Evolutionary conservation across 2,329 filamentous ascomycete genomes (phyloP).

Genomic region (Xylariaceae sp.): DNA sequence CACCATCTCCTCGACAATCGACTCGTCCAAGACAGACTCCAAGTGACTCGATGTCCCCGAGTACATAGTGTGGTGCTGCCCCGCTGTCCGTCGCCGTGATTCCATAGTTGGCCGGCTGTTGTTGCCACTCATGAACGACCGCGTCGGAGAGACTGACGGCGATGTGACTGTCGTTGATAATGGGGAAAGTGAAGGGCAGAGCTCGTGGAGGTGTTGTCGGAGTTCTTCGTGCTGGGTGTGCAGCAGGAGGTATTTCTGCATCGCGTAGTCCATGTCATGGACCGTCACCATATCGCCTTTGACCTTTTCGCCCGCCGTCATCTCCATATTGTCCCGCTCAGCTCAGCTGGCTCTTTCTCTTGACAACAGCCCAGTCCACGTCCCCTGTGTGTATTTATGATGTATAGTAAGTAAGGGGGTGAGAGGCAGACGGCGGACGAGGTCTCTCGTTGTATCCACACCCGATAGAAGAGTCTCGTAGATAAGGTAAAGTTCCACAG

Average conservation of each 20-base stretch:
- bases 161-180: slow-evolving; percentile 42
- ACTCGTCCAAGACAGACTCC: slow-evolving; percentile 44
- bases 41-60: slow-evolving; percentile 23
- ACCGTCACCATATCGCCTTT: slow-evolving; percentile 8
- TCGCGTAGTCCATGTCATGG: slow-evolving; percentile 43
- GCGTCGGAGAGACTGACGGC: slow-evolving; percentile 56
- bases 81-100: slow-evolving; percentile 19
- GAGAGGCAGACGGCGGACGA: too few relatives aligned
- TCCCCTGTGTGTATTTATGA: too few relatives aligned
- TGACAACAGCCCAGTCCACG: too few relatives aligned
- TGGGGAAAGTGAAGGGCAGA: slow-evolving; percentile 38
- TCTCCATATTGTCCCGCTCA: slow-evolving; percentile 6
- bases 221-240: slow-evolving; percentile 53
- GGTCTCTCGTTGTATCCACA: too few relatives aligned
- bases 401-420: too few relatives aligned
- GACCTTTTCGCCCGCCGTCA: slow-evolving; percentile 9
- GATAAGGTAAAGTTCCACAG: too few relatives aligned
- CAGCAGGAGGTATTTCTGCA: slow-evolving; percentile 53
- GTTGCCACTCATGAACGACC: slow-evolving; percentile 50
- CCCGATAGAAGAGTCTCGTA: too few relatives aligned
- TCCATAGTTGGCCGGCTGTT: slow-evolving; percentile 33
- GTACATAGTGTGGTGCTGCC: too few relatives aligned
- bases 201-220: slow-evolving; percentile 47
- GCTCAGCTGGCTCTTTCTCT: too few relatives aligned
- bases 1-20: slow-evolving; percentile 46